Base-by-base conservation (phyloP, 2,329 filamentous ascomycete species). In the Trichocomaceae sp. region DNA sequence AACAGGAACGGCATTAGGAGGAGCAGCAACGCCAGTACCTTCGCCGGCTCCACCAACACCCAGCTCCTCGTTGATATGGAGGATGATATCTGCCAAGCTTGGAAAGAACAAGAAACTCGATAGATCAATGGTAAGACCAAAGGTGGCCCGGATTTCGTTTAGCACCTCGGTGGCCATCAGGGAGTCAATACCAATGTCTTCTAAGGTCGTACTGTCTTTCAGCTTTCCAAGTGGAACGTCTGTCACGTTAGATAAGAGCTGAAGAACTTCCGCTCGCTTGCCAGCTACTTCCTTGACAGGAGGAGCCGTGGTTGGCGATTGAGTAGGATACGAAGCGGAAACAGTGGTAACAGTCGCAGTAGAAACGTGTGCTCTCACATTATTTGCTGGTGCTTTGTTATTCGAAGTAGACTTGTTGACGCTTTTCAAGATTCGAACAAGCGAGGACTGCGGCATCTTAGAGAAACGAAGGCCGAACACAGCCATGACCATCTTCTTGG, bases 101-200 rank as follows among this genome's bases (percentile, higher is more conserved):
- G 52, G 52, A 12, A 49, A 44, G 19, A 54, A 54, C 29, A 54
- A 49, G 29, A 54, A 54, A n/a, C 45, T 54, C 26, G 48, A 49
- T 22, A 54, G 47, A 15, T 54, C 52, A 49, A 54, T 54, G 19
- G 33, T 46, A 33, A 54, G 26, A 13, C 52, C 52, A 35, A 54
- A 54, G 23, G 46, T 15, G 31, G 47, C 9, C 33, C 58, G 47
- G 29, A 62, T 52, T 17, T 62, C 59, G 5, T 52, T 58, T 13
- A 52, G 54, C 10, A 62, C 44, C 45, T 61, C 57, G 15, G 59
- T 61, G 29, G 57, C 69, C 66, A 75, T 69, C 2, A 78, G 63
- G 1, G 75, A 78, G 60, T 77, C 75, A 12, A 74, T 62, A 1
- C 72, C 72, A 9, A 74, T 53, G 19, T 71, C 68, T 6, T 58